Evolutionary conservation across 495 filamentous ascomycete genomes (phyloP).

Genomic region (Aspergillus nanangensis): DNA sequence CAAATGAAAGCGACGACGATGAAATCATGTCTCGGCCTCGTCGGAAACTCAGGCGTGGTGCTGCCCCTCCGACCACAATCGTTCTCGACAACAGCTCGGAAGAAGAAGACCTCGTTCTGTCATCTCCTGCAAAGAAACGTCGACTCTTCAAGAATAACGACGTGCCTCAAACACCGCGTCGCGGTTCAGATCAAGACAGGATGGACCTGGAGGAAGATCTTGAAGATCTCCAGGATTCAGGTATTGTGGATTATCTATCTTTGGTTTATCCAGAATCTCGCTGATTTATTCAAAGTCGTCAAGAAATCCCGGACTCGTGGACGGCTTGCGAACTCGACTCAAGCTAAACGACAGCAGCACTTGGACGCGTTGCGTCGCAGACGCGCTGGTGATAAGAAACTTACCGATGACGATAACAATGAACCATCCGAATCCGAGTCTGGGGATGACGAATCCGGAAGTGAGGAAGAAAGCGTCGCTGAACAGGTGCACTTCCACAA

Average conservation of each 20-base stretch:
- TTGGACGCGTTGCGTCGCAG: slow-evolving; percentile 53
- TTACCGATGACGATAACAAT: slow-evolving; percentile 30
- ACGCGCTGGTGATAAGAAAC: slow-evolving; percentile 50
- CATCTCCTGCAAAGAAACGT: slow-evolving; percentile 24
- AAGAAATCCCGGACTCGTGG: slow-evolving; percentile 41
- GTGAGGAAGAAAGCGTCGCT: slow-evolving; percentile 16
- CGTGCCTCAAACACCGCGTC: slow-evolving; percentile 21
- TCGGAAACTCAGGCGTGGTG: slow-evolving; percentile 30
- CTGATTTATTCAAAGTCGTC: slow-evolving; percentile 23
- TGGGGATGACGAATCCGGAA: slow-evolving; percentile 15
- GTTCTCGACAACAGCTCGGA: slow-evolving; percentile 21
- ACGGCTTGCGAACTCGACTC: slow-evolving; percentile 31
- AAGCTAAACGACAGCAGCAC: slow-evolving; percentile 39
- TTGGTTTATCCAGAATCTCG: not conserved
- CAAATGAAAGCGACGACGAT: slow-evolving; percentile 24
- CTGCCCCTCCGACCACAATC: slow-evolving; percentile 8
- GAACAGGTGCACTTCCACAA: slow-evolving; percentile 7
- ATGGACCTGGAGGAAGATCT: slow-evolving; percentile 43
- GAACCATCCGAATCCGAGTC: slow-evolving; percentile 27
- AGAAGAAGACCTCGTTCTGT: slow-evolving; percentile 23
- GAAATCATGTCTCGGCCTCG: slow-evolving; percentile 20
- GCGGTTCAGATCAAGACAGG: slow-evolving; percentile 21
- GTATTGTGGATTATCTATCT: slow-evolving; percentile 13
- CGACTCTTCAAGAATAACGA: slow-evolving; percentile 9
- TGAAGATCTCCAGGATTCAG: slow-evolving; percentile 42